These are phyloP conservation scores for Phaeolepiota aurea DNA, from an alignment of 768 basidiomycete genomes.

Conservation along the genomic window DNA sequence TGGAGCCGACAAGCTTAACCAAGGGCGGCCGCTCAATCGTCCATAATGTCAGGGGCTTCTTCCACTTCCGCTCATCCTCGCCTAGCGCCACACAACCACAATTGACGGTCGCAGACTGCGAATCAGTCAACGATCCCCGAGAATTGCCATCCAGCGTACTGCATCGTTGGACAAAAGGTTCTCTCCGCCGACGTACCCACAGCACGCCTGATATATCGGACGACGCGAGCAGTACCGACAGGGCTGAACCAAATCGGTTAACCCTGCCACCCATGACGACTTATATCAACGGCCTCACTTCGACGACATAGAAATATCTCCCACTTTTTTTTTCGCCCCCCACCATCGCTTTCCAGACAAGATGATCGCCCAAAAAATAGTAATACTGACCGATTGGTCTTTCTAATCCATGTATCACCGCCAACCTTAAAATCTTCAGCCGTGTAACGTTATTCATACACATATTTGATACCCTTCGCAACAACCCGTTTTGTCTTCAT, in stretches of 20 bases:
- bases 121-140: neutral
- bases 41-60: slow-evolving; percentile 54
- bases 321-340: no score
- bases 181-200: slow-evolving; percentile 32
- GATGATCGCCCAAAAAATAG: neutral
- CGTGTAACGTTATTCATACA: neutral
- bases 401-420: neutral
- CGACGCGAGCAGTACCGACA: neutral
- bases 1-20: neutral
- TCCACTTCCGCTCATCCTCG: slow-evolving; percentile 28
- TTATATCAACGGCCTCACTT: neutral
- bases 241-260: neutral
- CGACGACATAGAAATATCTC: neutral
- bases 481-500: neutral
- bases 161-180: slow-evolving; percentile 41
- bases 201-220: slow-evolving; percentile 1
- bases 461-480: neutral
- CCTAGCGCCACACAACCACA: slow-evolving; percentile 12
- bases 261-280: neutral
- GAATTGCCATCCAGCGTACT: slow-evolving; percentile 21
- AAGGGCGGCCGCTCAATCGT: slow-evolving; percentile 36
- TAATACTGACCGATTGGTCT: no score
- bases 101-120: slow-evolving; percentile 3
- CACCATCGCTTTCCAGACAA: no score
- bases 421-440: neutral